A percentile compares a stretch with the other conserved stretches of the same genome.
These are phyloP conservation scores for Agrocybe chaxingu DNA, from an alignment of 768 basidiomycete species.

Conservation along the genomic window DNA sequence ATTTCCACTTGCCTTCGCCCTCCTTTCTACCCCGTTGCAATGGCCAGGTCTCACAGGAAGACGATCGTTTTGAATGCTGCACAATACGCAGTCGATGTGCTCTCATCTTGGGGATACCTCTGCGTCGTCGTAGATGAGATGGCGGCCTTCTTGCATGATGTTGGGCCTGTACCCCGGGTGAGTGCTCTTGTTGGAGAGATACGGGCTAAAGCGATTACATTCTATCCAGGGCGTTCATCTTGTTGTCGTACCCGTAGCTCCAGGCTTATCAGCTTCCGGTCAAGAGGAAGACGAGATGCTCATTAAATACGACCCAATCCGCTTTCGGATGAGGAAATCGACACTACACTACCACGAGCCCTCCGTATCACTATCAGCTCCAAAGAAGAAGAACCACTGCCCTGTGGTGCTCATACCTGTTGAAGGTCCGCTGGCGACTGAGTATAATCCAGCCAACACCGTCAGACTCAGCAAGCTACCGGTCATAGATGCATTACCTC, in stretches of 20 bases:
- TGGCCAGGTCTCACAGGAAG: slow-evolving; percentile 13
- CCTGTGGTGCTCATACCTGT: no score
- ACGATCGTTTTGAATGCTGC: slow-evolving; percentile 16
- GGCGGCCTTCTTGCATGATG: slow-evolving; percentile 15
- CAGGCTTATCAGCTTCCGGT: slow-evolving; percentile 1
- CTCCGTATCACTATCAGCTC: no score
- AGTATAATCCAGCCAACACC: no score
- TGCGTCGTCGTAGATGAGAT: slow-evolving; percentile 14
- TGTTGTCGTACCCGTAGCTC: slow-evolving; percentile 8
- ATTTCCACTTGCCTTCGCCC: slow-evolving; percentile 2
- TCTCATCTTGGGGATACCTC: slow-evolving; percentile 6
- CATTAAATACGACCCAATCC: slow-evolving; percentile 7
- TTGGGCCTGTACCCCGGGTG: slow-evolving; percentile 14
- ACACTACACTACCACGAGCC: background rate
- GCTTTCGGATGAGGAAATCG: slow-evolving; percentile 7
- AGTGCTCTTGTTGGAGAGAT: background rate
- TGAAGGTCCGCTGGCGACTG: no score
- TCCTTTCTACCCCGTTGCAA: slow-evolving; percentile 11
- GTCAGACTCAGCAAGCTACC: no score
- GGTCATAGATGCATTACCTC: no score
- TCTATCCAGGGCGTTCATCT: slow-evolving; percentile 10
- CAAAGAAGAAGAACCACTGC: no score
- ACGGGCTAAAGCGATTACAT: background rate
- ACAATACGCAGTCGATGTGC: slow-evolving; percentile 9
- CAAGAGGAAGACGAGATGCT: slow-evolving; percentile 11